Evolutionary conservation across 208 protist species (phyloP).

Genomic region (Leptomonas seymouri): DNA sequence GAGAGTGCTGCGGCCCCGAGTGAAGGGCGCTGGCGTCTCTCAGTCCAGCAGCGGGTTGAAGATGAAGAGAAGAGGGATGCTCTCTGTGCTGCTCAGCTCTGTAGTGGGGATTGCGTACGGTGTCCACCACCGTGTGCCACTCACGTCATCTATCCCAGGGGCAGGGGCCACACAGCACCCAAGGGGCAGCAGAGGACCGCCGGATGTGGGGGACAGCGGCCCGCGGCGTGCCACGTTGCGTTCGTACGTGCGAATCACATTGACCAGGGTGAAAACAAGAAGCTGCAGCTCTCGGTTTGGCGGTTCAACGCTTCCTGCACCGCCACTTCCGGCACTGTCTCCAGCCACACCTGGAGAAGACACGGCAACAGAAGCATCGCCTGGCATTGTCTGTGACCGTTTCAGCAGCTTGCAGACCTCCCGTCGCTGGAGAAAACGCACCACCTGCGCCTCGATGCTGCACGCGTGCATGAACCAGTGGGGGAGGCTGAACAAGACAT

Average conservation of each 20-base stretch:
- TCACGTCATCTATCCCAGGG: neutral
- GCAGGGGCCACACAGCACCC: neutral
- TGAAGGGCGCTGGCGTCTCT: neutral
- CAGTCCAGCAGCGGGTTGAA: conserved; percentile 1
- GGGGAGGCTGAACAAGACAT: neutral
- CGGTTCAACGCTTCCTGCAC: neutral
- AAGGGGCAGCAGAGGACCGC: conserved; percentile 1
- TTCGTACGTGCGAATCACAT: conserved; percentile 9
- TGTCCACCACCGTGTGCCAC: conserved; percentile 6
- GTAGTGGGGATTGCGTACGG: conserved; percentile 9
- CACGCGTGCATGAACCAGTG: neutral
- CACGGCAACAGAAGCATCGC: neutral
- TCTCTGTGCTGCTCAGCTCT: neutral
- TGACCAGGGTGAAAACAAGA: conserved; percentile 3
- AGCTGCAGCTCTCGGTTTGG: conserved; percentile 8
- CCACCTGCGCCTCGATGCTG: neutral
- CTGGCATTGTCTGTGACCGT: neutral
- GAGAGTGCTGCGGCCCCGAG: too few species aligned
- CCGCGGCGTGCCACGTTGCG: neutral
- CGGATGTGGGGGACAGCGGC: neutral
- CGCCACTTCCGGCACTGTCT: neutral
- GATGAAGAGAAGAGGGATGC: conserved; percentile 3
- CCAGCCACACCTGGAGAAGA: neutral
- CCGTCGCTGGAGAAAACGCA: conserved; percentile 1
- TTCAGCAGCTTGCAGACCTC: neutral